Evolutionary conservation across 2,329 filamentous ascomycete genomes (phyloP), one percentile per base, ranked within the genome.

Genomic region (Cercospora sesami): DNA sequence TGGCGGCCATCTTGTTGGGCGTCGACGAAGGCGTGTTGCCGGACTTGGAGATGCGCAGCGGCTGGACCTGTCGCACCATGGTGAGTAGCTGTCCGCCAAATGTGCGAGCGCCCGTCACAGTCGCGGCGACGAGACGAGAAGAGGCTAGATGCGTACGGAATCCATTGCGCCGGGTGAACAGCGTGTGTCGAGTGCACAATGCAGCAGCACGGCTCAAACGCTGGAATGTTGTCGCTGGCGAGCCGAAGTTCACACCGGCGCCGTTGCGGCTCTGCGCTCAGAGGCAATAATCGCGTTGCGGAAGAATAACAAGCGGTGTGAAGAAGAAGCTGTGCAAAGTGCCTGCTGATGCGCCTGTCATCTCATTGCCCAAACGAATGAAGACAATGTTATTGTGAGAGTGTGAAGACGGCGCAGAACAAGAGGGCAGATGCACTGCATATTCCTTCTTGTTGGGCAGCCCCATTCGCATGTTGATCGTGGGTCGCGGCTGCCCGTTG

Each of bases 41-140:
- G 76, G 81, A 86, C 82, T 93, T 94, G 81, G 89, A 90, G 76
- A 94, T 92, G 81, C 91, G 90, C 82, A 94, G 82, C 76, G 91
- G 91, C 80, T 91, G 89, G 75, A 92, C 88, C 92, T 78, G 72
- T 72, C 71, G 71, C 55, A 73, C 71, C 71, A 73, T 73, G 36
- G 68, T 73, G 65, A 69, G 69, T 57, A 61, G 26, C 42, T 61
- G 48, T 51, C 23, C 57, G 6, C 26, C 31, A 57, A 42, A 23
- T 6, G 26, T 12, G 45, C 61, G 42, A 30, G 62, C 48, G 62
- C 14, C 21, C 53, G 53, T 23, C 28, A 28, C 26, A 10, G 26
- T 28, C 42, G 60, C 60, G 26, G 60, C 42, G 60, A 57, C 60
- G 18, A 31, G 53, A 51, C 26, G 30, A 58, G 48, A 57, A 63